Evolutionary conservation across 345 rosid genomes (phyloP).

Genomic region (Eutrema heterophyllum): DNA sequence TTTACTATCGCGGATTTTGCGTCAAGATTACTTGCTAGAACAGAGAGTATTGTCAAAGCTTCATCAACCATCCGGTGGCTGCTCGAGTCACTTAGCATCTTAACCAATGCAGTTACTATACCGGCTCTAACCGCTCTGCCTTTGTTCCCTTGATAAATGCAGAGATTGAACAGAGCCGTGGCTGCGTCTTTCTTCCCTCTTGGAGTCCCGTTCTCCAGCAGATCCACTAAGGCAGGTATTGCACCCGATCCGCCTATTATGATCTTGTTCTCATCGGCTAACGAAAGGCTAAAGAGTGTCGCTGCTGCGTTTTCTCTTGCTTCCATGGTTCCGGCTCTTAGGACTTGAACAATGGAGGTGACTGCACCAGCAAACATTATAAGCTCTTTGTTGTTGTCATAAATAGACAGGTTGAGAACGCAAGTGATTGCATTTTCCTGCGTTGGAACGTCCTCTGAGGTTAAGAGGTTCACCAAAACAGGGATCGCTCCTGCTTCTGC

Average conservation of each 20-base stretch:
- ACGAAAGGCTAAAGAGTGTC: constrained; percentile 47
- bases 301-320: constrained; percentile 42
- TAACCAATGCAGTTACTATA: constrained; percentile 70
- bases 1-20: constrained; percentile 34
- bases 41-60: constrained; percentile 36
- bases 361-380: constrained; percentile 35
- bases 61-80: constrained; percentile 37
- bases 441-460: constrained; percentile 24
- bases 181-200: constrained; percentile 57
- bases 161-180: constrained; percentile 76
- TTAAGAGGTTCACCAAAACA: constrained; percentile 22
- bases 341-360: constrained; percentile 32
- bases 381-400: constrained; percentile 34
- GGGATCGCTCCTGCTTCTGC: constrained; percentile 68
- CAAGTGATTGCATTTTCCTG: constrained; percentile 35
- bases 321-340: constrained; percentile 34
- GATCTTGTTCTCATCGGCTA: constrained; percentile 48
- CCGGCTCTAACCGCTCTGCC: constrained; percentile 77
- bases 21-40: constrained; percentile 29
- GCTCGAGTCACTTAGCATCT: constrained; percentile 40
- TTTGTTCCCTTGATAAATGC: constrained; percentile 74
- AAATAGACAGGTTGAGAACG: constrained; percentile 34
- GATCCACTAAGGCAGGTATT: constrained; percentile 42
- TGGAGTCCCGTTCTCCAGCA: constrained; percentile 43
- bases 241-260: constrained; percentile 55